Evolutionary conservation across 2,329 filamentous ascomycete species (phyloP), one percentile per base, ranked within the genome.

Genomic region (Xylaria sp.): DNA sequence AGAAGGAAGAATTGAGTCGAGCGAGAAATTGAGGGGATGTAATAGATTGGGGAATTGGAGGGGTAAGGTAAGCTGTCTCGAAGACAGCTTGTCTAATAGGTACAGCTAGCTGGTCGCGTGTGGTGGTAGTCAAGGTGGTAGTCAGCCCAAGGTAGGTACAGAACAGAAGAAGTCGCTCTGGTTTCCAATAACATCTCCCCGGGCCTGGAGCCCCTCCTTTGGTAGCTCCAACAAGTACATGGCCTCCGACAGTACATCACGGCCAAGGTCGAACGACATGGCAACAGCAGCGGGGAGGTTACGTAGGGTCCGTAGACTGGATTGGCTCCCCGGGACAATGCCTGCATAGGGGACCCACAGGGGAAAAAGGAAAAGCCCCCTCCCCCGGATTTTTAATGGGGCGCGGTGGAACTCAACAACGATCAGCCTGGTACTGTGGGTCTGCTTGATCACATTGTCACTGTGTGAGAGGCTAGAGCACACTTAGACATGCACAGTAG

Each of bases 321-420:
- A 73, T 74, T 73, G 72, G 72, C 60, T 67, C 63, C 46, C 10
- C 31, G n/a, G 39, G 23, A 20, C 7, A 4, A 46, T 31, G 6
- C 13, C 39, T 46, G 31, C 61, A 5, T 13, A 46, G 18, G 37
- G 44, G 64, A 18, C 57, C 67, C 67, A 55, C 50, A 56, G 18
- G 20, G n/a, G n/a, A 12, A 6, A 46, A 20, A n/a, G 34, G n/a
- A 23, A 37, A 57, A 31, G 69, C 55, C 72, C 72, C 74, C 74
- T 74, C 73, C 76, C 76, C 76, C 76, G 75, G 76, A 77, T 77
- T 77, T 73, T 57, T 34, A 12, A 51, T 63, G 66, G 51, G 31
- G 39, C 48, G 64, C 31, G 57, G 57, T 67, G 74, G 74, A 67
- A 55, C 64, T 55, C 37, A 65, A 68, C 58, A 63, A 48, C 44